Evolutionary conservation across 2,329 filamentous ascomycete species (phyloP).

Genomic region (Colletotrichum agaves): DNA sequence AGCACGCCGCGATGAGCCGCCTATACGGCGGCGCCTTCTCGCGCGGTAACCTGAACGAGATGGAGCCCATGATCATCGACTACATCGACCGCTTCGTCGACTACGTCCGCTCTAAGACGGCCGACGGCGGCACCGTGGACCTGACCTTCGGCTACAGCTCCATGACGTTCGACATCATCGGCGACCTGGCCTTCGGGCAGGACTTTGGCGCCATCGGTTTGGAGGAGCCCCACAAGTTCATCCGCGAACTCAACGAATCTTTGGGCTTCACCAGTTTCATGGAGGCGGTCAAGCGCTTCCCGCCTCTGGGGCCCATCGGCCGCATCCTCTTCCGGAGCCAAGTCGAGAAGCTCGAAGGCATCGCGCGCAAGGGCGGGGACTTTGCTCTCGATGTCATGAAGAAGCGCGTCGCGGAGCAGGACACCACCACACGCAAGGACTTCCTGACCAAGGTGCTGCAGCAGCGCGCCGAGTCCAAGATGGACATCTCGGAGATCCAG

Average conservation of each 20-base stretch:
- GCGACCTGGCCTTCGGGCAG: neutral
- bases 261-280: neutral
- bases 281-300: slow-evolving; percentile 1
- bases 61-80: neutral
- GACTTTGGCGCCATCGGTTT: slow-evolving; percentile 6
- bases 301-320: neutral
- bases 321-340: neutral
- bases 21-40: neutral
- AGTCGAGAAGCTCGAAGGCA: neutral
- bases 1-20: neutral
- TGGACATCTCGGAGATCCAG: slow-evolving; percentile 3
- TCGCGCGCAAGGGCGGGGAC: slow-evolving; percentile 1
- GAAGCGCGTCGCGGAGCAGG: neutral
- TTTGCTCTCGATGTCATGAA: neutral
- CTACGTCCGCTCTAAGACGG: neutral
- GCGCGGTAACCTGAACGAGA: neutral
- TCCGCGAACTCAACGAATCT: slow-evolving; percentile 1
- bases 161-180: too few species aligned
- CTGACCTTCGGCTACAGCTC: neutral
- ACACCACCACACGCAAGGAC: neutral
- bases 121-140: neutral
- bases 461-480: slow-evolving; percentile 1
- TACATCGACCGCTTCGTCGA: slow-evolving; percentile 1
- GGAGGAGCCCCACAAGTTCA: neutral
- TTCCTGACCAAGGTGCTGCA: slow-evolving; percentile 1